phyloP scores from a whole-genome alignment of 2,329 filamentous ascomycete species.

The Ophiocordyceps australis region DNA sequence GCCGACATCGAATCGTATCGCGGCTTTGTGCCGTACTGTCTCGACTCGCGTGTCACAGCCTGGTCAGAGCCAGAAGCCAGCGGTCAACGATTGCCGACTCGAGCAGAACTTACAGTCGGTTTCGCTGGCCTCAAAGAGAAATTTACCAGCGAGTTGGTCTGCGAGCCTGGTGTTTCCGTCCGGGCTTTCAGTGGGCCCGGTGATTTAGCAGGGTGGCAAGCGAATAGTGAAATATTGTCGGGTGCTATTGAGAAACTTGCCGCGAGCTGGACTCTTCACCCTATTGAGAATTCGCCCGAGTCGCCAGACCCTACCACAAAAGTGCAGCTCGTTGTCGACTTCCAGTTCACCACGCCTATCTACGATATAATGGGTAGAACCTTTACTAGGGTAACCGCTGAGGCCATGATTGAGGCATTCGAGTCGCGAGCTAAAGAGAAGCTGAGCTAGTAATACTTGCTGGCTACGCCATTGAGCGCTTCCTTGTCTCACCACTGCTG shows the following conservation, averaged over 20 bases:
- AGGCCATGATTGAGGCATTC: conserved; percentile 85
- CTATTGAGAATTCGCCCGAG: conserved; percentile 11
- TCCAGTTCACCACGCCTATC: conserved; percentile 75
- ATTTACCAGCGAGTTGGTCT: conserved; percentile 67
- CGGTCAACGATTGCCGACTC: conserved; percentile 44
- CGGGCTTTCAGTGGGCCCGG: conserved; percentile 56
- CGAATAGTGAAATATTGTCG: no score
- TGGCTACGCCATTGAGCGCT: no score
- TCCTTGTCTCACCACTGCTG: no score
- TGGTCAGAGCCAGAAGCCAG: conserved; percentile 40
- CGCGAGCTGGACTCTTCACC: conserved; percentile 50
- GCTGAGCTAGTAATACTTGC: conserved; percentile 5
- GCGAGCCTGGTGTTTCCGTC: conserved; percentile 52
- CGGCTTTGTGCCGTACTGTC: conserved; percentile 83
- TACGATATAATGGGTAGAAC: conserved; percentile 69
- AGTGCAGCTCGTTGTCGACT: conserved; percentile 60
- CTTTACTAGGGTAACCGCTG: conserved; percentile 69
- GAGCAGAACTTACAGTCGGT: conserved; percentile 67
- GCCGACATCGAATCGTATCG: conserved; percentile 76
- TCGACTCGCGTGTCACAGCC: conserved; percentile 54
- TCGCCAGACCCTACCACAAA: conserved; percentile 30
- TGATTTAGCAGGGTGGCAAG: conserved; percentile 13
- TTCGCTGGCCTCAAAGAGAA: conserved; percentile 71
- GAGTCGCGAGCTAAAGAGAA: conserved; percentile 53
- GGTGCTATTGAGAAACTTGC: conserved; percentile 48